These are phyloP conservation scores for Penicillium sp. DNA, from an alignment of 2,329 filamentous ascomycete genomes.

Conservation along the genomic window DNA sequence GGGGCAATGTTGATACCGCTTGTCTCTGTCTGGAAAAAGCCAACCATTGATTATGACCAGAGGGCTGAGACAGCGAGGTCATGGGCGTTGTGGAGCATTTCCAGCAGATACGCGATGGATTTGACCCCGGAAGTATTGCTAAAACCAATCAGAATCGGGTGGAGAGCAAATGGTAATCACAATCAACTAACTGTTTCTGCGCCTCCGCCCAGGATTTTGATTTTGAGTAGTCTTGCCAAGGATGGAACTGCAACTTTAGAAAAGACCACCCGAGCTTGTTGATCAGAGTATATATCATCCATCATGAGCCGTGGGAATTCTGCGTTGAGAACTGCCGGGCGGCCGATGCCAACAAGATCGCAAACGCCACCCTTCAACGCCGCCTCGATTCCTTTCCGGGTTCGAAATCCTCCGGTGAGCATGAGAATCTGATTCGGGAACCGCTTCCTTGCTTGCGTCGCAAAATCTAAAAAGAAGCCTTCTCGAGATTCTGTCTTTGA, in stretches of 20 bases:
- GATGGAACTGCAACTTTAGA: slow-evolving; percentile 3
- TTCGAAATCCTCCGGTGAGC: slow-evolving; percentile 65
- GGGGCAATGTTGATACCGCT: background rate
- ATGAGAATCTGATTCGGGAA: slow-evolving; percentile 51
- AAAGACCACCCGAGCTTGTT: slow-evolving; percentile 4
- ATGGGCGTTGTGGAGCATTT: background rate
- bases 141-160: slow-evolving; percentile 1
- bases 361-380: slow-evolving; percentile 48
- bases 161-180: background rate
- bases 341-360: slow-evolving; percentile 50
- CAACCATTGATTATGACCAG: background rate
- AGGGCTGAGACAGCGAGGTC: background rate
- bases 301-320: slow-evolving; percentile 4
- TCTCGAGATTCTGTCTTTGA: slow-evolving; percentile 48
- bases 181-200: slow-evolving; percentile 2
- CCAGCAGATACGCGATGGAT: slow-evolving; percentile 2
- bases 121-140: slow-evolving; percentile 4
- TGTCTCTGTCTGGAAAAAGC: background rate
- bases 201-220: slow-evolving; percentile 6
- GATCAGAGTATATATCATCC: slow-evolving; percentile 1
- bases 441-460: slow-evolving; percentile 47
- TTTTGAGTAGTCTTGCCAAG: slow-evolving; percentile 1
- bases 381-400: slow-evolving; percentile 50
- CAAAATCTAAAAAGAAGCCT: slow-evolving; percentile 68
- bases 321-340: slow-evolving; percentile 47